These are phyloP conservation scores for Scenedesmus sp. DNA, from an alignment of 163 green algal genomes.

Conservation along the genomic window DNA sequence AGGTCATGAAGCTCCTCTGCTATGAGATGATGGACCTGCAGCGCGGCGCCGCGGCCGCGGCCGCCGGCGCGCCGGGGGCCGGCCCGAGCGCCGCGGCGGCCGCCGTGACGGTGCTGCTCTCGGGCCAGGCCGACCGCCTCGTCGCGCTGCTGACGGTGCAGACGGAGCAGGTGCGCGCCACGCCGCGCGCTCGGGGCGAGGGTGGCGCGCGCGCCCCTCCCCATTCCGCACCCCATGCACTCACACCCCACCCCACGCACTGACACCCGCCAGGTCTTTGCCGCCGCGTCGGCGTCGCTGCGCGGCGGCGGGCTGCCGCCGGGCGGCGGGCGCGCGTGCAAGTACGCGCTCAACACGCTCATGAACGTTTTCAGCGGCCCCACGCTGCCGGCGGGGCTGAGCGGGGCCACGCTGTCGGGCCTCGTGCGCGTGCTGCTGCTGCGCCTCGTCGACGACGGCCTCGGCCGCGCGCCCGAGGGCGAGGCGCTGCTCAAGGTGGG, in stretches of 20 bases:
- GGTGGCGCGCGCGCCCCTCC: not conserved
- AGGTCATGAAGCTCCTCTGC: slow-evolving; percentile 90
- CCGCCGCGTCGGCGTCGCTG: slow-evolving; percentile 45
- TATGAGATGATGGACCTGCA: slow-evolving; percentile 79
- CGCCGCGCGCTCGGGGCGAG: not conserved
- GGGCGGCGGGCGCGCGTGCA: slow-evolving; percentile 68
- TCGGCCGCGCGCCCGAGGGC: slow-evolving; percentile 74
- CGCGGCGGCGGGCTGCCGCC: slow-evolving; percentile 11
- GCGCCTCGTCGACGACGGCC: slow-evolving; percentile 76
- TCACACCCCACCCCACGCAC: not conserved
- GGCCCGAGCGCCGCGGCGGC: not conserved
- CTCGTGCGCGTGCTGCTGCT: slow-evolving; percentile 68
- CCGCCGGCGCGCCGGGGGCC: not conserved
- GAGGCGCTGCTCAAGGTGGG: slow-evolving; percentile 79
- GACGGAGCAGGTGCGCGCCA: slow-evolving; percentile 30
- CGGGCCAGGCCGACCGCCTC: slow-evolving; percentile 5
- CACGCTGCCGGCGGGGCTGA: slow-evolving; percentile 20
- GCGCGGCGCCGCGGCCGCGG: slow-evolving; percentile 21
- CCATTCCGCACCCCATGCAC: not conserved
- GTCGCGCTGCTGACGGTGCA: slow-evolving; percentile 31
- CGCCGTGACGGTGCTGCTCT: slow-evolving; percentile 21
- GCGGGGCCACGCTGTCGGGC: not conserved
- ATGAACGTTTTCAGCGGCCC: slow-evolving; percentile 79
- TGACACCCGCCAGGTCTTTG: slow-evolving; percentile 50
- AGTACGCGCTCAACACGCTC: slow-evolving; percentile 95